phyloP scores from a whole-genome alignment of 345 rosid genomes.

The Trapa incisa region DNA sequence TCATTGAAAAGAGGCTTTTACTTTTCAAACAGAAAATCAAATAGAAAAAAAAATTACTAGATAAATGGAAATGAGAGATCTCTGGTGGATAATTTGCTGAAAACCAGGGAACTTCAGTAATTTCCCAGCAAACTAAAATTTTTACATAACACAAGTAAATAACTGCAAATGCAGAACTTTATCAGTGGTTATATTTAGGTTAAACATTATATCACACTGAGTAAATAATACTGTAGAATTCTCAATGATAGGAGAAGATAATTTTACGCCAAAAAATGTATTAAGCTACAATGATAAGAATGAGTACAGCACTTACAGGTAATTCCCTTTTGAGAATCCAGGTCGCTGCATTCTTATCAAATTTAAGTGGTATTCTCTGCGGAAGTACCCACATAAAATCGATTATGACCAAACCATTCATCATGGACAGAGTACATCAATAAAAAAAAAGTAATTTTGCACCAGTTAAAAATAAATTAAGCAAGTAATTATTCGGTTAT shows the following conservation, averaged over 20 bases:
- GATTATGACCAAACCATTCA: background rate
- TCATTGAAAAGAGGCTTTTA: background rate
- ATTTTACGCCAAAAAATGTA: background rate
- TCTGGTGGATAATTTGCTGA: background rate
- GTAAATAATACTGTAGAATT: background rate
- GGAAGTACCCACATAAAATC: background rate
- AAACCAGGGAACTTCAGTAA: background rate
- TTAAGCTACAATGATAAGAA: background rate
- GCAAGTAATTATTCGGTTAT: background rate
- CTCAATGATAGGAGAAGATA: background rate
- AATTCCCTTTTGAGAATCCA: conserved; percentile 68
- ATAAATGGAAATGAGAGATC: background rate
- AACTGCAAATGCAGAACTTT: no score
- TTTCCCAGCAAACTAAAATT: background rate
- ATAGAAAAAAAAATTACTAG: background rate
- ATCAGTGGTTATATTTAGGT: no score
- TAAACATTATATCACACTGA: no score
- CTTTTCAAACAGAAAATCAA: background rate
- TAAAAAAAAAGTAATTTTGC: background rate
- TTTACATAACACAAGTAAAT: background rate
- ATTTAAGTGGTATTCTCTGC: conserved; percentile 63
- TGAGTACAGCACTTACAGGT: conserved; percentile 33
- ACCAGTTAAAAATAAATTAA: background rate
- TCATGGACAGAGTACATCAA: background rate
- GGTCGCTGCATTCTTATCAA: conserved; percentile 35